phyloP scores from a whole-genome alignment of 805 yeast genomes.

The Starmerella floris region DNA sequence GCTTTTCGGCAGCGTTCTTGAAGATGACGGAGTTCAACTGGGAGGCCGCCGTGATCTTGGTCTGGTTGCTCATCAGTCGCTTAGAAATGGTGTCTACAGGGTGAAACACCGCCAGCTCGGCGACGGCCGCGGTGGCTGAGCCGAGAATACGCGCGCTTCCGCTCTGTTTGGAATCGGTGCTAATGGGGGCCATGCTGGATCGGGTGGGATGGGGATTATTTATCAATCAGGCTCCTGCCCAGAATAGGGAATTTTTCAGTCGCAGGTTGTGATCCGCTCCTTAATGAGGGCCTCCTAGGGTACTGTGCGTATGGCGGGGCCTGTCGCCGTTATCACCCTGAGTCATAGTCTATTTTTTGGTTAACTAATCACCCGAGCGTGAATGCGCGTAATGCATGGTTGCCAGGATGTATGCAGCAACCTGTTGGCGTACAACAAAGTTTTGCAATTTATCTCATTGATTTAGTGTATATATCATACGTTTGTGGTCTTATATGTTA shows the following conservation, averaged over 20 bases:
- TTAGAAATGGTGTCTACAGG: slow-evolving; percentile 95
- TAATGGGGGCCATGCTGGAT: slow-evolving; percentile 19
- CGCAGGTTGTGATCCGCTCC: background rate
- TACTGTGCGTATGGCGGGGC: background rate
- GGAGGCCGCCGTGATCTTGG: slow-evolving; percentile 48
- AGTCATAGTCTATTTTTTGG: too few relatives aligned
- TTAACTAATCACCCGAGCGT: too few relatives aligned
- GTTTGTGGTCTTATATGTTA: too few relatives aligned
- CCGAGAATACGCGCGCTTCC: slow-evolving; percentile 86
- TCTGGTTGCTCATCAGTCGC: slow-evolving; percentile 80
- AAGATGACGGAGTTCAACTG: slow-evolving; percentile 80
- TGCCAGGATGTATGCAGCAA: too few relatives aligned
- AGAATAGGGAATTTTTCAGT: background rate
- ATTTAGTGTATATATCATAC: too few relatives aligned
- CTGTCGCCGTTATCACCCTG: too few relatives aligned
- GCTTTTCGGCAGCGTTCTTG: slow-evolving; percentile 61
- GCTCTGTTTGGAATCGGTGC: slow-evolving; percentile 60
- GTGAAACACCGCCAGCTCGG: slow-evolving; percentile 93
- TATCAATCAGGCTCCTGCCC: too few relatives aligned
- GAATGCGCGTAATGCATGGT: too few relatives aligned
- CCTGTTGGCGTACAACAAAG: too few relatives aligned
- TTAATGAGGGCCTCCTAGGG: too few relatives aligned
- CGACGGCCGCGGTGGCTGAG: slow-evolving; percentile 96
- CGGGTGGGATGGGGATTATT: background rate
- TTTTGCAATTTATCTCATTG: too few relatives aligned